Base-by-base conservation (phyloP, 768 basidiomycete genomes). In the Hemileccinum rubropunctum region DNA sequence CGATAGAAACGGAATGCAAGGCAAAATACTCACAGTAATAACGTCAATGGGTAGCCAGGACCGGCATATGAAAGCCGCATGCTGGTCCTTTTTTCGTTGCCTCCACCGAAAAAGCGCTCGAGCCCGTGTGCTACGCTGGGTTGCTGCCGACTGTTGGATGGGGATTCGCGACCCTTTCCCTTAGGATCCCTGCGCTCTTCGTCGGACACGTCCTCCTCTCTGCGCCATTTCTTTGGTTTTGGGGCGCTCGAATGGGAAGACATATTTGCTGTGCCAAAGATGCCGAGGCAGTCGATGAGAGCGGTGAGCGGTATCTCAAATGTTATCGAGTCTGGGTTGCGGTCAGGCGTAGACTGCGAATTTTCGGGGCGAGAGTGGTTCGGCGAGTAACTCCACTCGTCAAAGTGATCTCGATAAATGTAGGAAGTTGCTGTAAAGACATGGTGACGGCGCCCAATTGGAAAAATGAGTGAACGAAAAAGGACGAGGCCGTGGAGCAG, bases 241-340 rank as follows among this genome's bases (percentile, higher is more conserved):
- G 59, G 58, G 9, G 56, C 60, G 42, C 46, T 59, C n/a, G 63
- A 51, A 56, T 57, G 54, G 46, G 59, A 62, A 13, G 70, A 62
- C 13, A 71, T 60, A 32, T 65, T 61, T 28, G 88, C 90, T 11
- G 92, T 89, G 26, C 95, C 95, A 60, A 95, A 98, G 48, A 98
- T 86, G 60, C 95, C 95, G 28, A 99, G 75, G 60, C 91, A 94
- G 56, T 97, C 93, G 52, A 97, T 79, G 44, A 98, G 71, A 3
- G 84, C 86, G 63, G 82, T 80, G 34, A 99, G 79, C 3, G 88
- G 87, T 48, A 99, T 78, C 66, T 95, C 91, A 60, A 98, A 88
- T 0, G 81, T 76, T 3, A 71, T 71, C 28, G 65, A 56, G 20
- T 50, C 55, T 53, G 45, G 33, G 30, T 48, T 59, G 13, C 35